Evolutionary conservation across 352 stramenopile genomes (phyloP).

Genomic region (Pythium biforme): DNA sequence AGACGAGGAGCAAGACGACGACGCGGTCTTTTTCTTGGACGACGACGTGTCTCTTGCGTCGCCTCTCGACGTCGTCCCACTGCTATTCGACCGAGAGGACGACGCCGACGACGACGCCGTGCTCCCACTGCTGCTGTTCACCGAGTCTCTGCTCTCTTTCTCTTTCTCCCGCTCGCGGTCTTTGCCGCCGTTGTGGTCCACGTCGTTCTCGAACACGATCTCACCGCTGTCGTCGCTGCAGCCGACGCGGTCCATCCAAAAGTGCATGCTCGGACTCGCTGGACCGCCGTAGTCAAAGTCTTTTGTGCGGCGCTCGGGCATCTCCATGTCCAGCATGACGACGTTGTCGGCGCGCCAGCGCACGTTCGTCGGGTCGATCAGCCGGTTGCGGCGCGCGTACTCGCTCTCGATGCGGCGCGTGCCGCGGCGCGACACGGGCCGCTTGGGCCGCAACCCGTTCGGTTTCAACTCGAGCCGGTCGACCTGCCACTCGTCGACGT

Average conservation of each 20-base stretch:
- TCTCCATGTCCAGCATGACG: slow-evolving; percentile 88
- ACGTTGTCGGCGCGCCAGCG: slow-evolving; percentile 91
- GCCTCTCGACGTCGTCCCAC: not conserved
- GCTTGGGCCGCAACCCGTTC: slow-evolving; percentile 49
- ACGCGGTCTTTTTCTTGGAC: slow-evolving; percentile 13
- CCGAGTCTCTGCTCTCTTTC: not conserved
- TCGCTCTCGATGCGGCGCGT: slow-evolving; percentile 89
- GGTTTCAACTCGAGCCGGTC: slow-evolving; percentile 61
- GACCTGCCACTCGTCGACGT: slow-evolving; percentile 90
- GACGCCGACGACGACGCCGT: not conserved
- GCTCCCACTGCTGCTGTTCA: not conserved
- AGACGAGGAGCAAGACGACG: too few relatives aligned
- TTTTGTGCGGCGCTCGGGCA: slow-evolving; percentile 76
- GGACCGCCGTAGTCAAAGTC: slow-evolving; percentile 69
- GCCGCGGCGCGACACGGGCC: slow-evolving; percentile 64
- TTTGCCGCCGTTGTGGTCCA: slow-evolving; percentile 2
- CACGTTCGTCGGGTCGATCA: slow-evolving; percentile 85
- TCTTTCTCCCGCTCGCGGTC: not conserved
- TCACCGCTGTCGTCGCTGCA: slow-evolving; percentile 49
- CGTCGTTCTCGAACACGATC: slow-evolving; percentile 52
- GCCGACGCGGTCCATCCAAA: slow-evolving; percentile 55
- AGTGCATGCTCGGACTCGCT: slow-evolving; percentile 49
- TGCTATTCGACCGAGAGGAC: not conserved
- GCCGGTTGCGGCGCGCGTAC: slow-evolving; percentile 79
- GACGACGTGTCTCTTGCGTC: slow-evolving; percentile 2